Evolutionary conservation across 2,329 filamentous ascomycete species (phyloP), one percentile per base, ranked within the genome.

Genomic region (Fusarium sulawesiense): DNA sequence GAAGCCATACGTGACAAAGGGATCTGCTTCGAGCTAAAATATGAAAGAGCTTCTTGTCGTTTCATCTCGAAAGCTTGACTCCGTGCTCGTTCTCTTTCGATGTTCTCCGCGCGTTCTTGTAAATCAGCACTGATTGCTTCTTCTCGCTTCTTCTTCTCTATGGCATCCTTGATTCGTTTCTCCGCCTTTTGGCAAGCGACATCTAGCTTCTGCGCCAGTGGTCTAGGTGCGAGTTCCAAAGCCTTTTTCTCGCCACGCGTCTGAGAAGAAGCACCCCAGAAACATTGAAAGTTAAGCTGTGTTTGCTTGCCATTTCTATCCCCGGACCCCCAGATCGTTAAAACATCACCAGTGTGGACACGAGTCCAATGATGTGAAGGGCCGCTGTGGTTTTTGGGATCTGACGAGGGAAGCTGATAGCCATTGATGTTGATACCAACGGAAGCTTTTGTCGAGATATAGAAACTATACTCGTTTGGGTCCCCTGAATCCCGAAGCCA

Each of bases 401-500:
- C 84, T 41, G 87, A 82, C 4, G 89, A 87, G 3, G 79, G 82
- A 25, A 98, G 81, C 42, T 84, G 83, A n/a, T 88, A 85, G 29
- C 88, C 89, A 74, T 98, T 98, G 76, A 98, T 85, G 71, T 83
- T 86, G 66, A 98, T 93, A 21, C 93, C 93, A 29, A 85, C 84
- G 9, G 89, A 91, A 6, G 93, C 91, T 73, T 94, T 93, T 6
- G 93, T 97, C 2, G 91, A 91, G 53, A 98, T 89, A 76, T 89
- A 91, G 66, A 94, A 91, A 6, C 88, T 86, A 73, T 90, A 90
- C 3, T 90, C 83, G 14, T 88, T 86, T 3, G 85, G 79, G 60
- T 84, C 78, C 7, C 71, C 69, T 3, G 67, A 73, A 50, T 82
- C 70, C 16, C 72, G 66, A 27, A 75, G 64, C 81, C 83, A 80